Evolutionary conservation across 2,329 filamentous ascomycete species (phyloP).

Genomic region (Aspergillus persii): DNA sequence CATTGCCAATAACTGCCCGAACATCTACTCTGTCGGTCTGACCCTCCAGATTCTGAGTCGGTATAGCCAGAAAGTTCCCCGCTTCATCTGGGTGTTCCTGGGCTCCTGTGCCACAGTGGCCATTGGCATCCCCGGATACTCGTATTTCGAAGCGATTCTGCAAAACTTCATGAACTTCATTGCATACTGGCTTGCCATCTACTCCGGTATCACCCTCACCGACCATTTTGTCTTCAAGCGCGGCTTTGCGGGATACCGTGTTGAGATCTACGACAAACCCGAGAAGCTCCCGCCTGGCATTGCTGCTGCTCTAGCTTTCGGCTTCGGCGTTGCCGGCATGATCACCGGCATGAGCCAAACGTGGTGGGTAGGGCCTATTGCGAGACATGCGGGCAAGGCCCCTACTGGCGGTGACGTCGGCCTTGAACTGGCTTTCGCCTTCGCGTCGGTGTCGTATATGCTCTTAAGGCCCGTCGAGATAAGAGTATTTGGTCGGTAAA

Average conservation of each 20-base stretch:
- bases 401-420: slow-evolving; percentile 56
- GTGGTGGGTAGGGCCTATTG: slow-evolving; percentile 69
- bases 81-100: slow-evolving; percentile 65
- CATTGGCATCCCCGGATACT: slow-evolving; percentile 68
- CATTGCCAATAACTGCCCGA: slow-evolving; percentile 69
- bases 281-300: slow-evolving; percentile 61
- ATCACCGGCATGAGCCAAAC: slow-evolving; percentile 68
- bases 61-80: slow-evolving; percentile 60
- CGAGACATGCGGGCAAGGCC: slow-evolving; percentile 54
- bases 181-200: slow-evolving; percentile 73
- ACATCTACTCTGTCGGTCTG: slow-evolving; percentile 69
- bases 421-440: slow-evolving; percentile 65
- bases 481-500: slow-evolving; percentile 42
- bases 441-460: slow-evolving; percentile 55
- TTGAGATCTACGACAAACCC: slow-evolving; percentile 58
- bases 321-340: slow-evolving; percentile 63
- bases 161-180: slow-evolving; percentile 70
- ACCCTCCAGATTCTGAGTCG: slow-evolving; percentile 64
- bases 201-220: slow-evolving; percentile 62
- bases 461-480: slow-evolving; percentile 52
- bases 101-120: slow-evolving; percentile 64
- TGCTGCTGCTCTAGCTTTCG: slow-evolving; percentile 63
- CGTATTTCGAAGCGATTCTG: slow-evolving; percentile 61
- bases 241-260: slow-evolving; percentile 59
- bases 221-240: slow-evolving; percentile 69